phyloP scores from a whole-genome alignment of 1,139 yeast genomes.

The Taiozyma sp. region DNA sequence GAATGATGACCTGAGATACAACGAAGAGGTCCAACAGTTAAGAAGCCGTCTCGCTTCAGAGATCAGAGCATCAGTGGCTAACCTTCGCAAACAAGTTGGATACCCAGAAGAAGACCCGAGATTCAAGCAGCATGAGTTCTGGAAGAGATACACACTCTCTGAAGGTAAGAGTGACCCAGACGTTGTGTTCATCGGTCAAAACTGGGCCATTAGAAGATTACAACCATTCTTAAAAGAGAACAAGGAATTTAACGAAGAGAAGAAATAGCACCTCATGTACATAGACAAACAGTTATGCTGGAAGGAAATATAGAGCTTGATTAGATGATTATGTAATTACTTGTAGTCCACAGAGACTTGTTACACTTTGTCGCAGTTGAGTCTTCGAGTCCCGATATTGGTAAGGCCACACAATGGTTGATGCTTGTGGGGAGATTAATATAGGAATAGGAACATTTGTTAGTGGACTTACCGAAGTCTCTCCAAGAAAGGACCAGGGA shows the following conservation, averaged over 20 bases:
- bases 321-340: background rate
- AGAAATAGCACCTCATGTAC: background rate
- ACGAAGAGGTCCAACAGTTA: conserved; percentile 56
- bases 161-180: conserved; percentile 70
- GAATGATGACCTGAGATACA: conserved; percentile 55
- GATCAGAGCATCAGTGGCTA: conserved; percentile 59
- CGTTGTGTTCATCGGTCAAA: conserved; percentile 64
- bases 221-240: conserved; percentile 47
- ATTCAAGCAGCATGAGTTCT: conserved; percentile 63
- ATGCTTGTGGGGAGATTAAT: background rate
- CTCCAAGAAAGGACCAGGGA: background rate
- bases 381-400: background rate
- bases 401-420: background rate
- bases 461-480: background rate
- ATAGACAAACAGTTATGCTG: background rate
- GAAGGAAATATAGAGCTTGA: background rate
- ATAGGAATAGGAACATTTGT: background rate
- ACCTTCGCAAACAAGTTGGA: conserved; percentile 50
- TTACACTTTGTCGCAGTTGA: background rate
- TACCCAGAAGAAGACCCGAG: conserved; percentile 57
- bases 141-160: conserved; percentile 59
- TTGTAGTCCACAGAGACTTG: background rate
- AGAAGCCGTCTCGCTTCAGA: conserved; percentile 70
- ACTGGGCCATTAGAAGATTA: conserved; percentile 74
- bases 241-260: conserved; percentile 16